Evolutionary conservation across 164 flowering plant species (phyloP).

Genomic region (Umbellularia californica): DNA sequence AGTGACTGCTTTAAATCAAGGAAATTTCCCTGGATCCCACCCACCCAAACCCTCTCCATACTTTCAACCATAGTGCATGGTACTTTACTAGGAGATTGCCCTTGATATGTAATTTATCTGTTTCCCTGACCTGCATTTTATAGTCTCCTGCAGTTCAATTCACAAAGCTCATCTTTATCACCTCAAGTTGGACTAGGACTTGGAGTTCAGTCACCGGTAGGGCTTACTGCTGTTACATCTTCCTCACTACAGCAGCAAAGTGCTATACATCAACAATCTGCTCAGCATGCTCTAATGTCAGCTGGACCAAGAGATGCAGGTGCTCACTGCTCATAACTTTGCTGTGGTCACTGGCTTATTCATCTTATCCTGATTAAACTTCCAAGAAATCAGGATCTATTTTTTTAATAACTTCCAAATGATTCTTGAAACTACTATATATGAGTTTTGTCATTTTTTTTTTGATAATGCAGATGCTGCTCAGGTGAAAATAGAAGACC

Average conservation of each 20-base stretch:
- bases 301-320: conserved; percentile 61
- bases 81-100: no score
- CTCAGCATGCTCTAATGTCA: conserved; percentile 42
- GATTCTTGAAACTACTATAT: not conserved
- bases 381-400: no score
- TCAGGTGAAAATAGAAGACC: conserved; percentile 51
- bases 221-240: conserved; percentile 44
- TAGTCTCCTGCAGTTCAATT: conserved; percentile 52
- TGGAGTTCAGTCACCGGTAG: conserved; percentile 64
- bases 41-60: no score
- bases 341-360: not conserved
- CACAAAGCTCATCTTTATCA: conserved; percentile 60
- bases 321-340: conserved; percentile 27
- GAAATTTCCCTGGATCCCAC: no score
- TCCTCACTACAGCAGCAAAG: conserved; percentile 32
- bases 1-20: no score
- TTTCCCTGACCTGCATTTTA: not conserved
- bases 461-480: conserved; percentile 42
- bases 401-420: no score
- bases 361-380: no score
- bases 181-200: conserved; percentile 71
- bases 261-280: conserved; percentile 49
- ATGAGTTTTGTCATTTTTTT: conserved; percentile 1
- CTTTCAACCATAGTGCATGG: no score
- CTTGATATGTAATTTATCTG: not conserved